These are phyloP conservation scores for Sporormia fimetaria DNA, from an alignment of 495 filamentous ascomycete genomes.

Conservation along the genomic window DNA sequence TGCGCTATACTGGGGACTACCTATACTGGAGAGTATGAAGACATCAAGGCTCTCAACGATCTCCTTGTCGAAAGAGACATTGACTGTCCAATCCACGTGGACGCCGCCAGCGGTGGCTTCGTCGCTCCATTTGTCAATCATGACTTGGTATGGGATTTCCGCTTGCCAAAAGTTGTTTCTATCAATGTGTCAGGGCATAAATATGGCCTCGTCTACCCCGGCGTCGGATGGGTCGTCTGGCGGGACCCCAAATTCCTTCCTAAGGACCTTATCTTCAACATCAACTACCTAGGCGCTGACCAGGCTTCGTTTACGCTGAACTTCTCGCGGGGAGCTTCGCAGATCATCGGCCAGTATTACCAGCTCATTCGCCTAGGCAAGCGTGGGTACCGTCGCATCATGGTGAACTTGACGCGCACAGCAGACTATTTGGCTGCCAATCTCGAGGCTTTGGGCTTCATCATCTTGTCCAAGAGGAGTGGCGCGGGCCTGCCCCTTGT, in stretches of 20 bases:
- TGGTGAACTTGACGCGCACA: slow-evolving; percentile 74
- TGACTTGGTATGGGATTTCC: slow-evolving; percentile 75
- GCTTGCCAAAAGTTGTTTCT: slow-evolving; percentile 70
- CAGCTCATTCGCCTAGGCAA: slow-evolving; percentile 87
- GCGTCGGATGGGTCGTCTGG: slow-evolving; percentile 90
- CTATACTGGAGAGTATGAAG: slow-evolving; percentile 93
- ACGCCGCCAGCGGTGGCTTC: slow-evolving; percentile 83
- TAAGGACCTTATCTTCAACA: slow-evolving; percentile 89
- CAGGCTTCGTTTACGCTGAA: slow-evolving; percentile 97
- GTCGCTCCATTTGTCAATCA: slow-evolving; percentile 82
- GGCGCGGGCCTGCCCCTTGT: slow-evolving; percentile 76
- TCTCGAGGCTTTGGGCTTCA: slow-evolving; percentile 62
- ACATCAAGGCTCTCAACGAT: slow-evolving; percentile 81
- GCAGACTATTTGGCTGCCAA: slow-evolving; percentile 65
- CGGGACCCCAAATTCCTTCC: slow-evolving; percentile 71
- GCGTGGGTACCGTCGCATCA: slow-evolving; percentile 74
- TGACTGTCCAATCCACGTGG: slow-evolving; percentile 78
- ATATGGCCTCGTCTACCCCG: slow-evolving; percentile 72
- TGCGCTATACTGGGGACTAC: slow-evolving; percentile 82
- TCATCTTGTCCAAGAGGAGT: slow-evolving; percentile 66
- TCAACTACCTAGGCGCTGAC: slow-evolving; percentile 91
- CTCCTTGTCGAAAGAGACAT: slow-evolving; percentile 57
- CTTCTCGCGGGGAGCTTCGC: slow-evolving; percentile 84
- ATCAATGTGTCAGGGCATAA: slow-evolving; percentile 94
- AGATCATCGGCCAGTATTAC: slow-evolving; percentile 94